A percentile compares a stretch with the other conserved stretches of the same genome.
Evolutionary conservation across 2,329 filamentous ascomycete species (phyloP).

Genomic region (Myotisia sp.): DNA sequence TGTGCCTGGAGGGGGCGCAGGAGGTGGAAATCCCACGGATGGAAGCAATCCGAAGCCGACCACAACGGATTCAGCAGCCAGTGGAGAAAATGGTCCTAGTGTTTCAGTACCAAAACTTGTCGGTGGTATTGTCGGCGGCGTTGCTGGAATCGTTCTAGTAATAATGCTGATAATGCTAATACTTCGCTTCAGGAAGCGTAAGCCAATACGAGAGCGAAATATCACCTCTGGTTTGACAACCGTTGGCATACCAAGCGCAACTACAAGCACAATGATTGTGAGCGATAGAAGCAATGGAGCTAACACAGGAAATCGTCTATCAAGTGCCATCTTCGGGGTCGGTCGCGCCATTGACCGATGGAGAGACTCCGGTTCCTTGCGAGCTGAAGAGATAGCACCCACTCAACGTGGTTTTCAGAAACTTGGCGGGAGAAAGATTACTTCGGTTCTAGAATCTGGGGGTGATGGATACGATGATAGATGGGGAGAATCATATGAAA

Average conservation of each 20-base stretch:
- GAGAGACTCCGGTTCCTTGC: slow-evolving; percentile 24
- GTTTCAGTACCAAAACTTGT: slow-evolving; percentile 40
- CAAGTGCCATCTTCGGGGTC: slow-evolving; percentile 25
- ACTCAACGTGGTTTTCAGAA: slow-evolving; percentile 37
- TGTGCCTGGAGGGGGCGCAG: slow-evolving; percentile 8
- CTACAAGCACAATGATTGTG: slow-evolving; percentile 1
- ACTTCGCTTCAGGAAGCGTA: slow-evolving; percentile 39
- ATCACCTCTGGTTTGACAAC: background rate
- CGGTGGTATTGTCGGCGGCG: slow-evolving; percentile 48
- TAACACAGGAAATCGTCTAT: slow-evolving; percentile 16
- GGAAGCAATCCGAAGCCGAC: slow-evolving; percentile 4
- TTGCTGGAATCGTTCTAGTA: slow-evolving; percentile 42
- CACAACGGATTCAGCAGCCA: slow-evolving; percentile 6
- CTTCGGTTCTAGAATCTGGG: slow-evolving; percentile 32
- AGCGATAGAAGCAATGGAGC: slow-evolving; percentile 12
- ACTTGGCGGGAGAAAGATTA: slow-evolving; percentile 35
- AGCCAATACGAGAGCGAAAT: slow-evolving; percentile 1
- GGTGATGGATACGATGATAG: slow-evolving; percentile 33
- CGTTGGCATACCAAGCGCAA: background rate
- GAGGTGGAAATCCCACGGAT: slow-evolving; percentile 6
- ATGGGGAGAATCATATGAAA: slow-evolving; percentile 20
- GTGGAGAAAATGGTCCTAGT: slow-evolving; percentile 12
- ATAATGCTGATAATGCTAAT: slow-evolving; percentile 36
- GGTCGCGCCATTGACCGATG: slow-evolving; percentile 28
- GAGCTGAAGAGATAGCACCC: slow-evolving; percentile 21